phyloP scores from a whole-genome alignment of 2,329 filamentous ascomycete species.

The Aphanoascus verrucosus region DNA sequence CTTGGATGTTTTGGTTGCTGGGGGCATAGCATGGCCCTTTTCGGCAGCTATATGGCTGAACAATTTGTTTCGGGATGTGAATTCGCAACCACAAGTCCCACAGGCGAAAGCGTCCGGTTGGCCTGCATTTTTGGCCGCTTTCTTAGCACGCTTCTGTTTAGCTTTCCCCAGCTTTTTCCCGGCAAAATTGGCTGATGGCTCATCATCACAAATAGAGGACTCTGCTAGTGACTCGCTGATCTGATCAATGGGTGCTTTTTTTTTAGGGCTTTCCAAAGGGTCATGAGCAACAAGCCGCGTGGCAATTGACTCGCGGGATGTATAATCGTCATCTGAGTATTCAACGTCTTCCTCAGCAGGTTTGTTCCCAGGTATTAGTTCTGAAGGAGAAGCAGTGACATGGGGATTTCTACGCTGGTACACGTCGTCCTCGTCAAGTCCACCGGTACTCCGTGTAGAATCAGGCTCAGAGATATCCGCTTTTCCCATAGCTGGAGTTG shows the following conservation, averaged over 20 bases:
- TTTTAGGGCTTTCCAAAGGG: conserved; percentile 11
- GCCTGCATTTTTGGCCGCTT: conserved; percentile 31
- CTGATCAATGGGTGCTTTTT: conserved; percentile 14
- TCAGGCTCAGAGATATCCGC: background rate
- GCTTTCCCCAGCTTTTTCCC: conserved; percentile 40
- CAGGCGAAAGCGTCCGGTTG: conserved; percentile 51
- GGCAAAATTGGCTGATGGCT: conserved; percentile 1
- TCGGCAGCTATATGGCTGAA: conserved; percentile 60
- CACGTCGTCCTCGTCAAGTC: background rate
- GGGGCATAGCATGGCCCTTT: conserved; percentile 51
- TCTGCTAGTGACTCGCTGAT: conserved; percentile 15
- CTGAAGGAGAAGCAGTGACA: background rate
- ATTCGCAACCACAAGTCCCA: conserved; percentile 64
- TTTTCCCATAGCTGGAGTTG: background rate
- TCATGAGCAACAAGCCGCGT: conserved; percentile 25
- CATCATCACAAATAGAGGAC: conserved; percentile 4
- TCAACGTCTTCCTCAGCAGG: conserved; percentile 16
- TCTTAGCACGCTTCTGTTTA: conserved; percentile 44
- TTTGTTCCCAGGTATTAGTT: background rate
- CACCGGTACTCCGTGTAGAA: background rate
- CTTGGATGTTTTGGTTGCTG: background rate
- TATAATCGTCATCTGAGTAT: conserved; percentile 29
- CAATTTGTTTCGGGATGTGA: conserved; percentile 61
- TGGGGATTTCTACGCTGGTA: background rate
- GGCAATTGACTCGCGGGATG: conserved; percentile 33